Base-by-base conservation (phyloP, 768 basidiomycete species). In the Lyophyllum shimeji region DNA sequence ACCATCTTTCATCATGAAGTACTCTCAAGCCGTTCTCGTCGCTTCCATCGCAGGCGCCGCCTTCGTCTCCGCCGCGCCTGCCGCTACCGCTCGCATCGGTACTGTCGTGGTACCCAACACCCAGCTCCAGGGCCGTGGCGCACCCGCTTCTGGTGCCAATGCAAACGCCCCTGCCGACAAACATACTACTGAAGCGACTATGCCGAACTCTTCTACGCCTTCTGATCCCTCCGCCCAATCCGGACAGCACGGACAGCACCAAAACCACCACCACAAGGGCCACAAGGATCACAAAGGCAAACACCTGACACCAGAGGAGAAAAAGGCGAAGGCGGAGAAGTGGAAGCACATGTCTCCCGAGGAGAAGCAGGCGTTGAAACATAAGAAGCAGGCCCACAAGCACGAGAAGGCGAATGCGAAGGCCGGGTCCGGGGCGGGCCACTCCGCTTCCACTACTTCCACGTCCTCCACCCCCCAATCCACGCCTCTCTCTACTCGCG, bases 21-120 rank as follows among this genome's bases (percentile, higher is more conserved):
- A 60, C 53, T 60, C 61, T 37, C 56, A 59, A 59, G 61, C 50
- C 29, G 34, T 59, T 42, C 31, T 60, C 49, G 45, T 57, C 47
- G 61, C 61, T 37, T 53, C 47, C 24, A 34, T 60, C 40, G 55
- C 52, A 25, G 60, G 58, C 31, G 53, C 50, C 42, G 37, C 56
- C 27, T 55, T 62, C 44, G 61, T 55, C 17, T 50, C 61, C 7
- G 61, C 61, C 21, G 54, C 44, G 15, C 60, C 56, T 29, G 9
- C 39, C 23, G 21, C 23, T 40, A n/a, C 18, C 15, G 18, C 39
- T 18, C 39, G 18, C 39, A 15, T 7, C 3, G 39, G 39, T 9
- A 40, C 39, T 6, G 8, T 40, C n/a, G 39, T 15, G 5, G n/a
- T 18, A 15, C 7, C 34, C 39, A 18, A 18, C 9, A 2, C 17